Base-by-base conservation (phyloP, 306 rosid genomes). In the Cucumis melo region DNA sequence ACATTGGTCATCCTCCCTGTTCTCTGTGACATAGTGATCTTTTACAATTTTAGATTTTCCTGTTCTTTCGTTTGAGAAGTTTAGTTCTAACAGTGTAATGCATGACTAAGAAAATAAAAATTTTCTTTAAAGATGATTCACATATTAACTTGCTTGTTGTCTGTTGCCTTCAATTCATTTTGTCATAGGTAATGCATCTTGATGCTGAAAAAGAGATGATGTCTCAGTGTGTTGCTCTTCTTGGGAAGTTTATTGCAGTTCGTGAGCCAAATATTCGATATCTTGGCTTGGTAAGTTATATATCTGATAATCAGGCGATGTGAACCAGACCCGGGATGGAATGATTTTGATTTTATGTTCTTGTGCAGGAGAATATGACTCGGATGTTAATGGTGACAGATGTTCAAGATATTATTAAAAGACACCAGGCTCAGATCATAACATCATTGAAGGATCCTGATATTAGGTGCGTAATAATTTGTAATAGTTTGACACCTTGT, bases 191-290 rank as follows among this genome's bases (percentile, higher is more conserved):
- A 80, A 95, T 95, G 99, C 98, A 95, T 87, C 99, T 95, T 65
- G 99, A 95, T 92, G 99, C 99, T 87, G 99, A 92, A 76, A 92
- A 95, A 80, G 99, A 92, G 91, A 95, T 95, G 99, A 92, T 95
- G 99, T 92, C 99, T 81, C 99, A 95, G 74, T 95, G 99, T 71
- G 99, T 92, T 83, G 98, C 99, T 38, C 98, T 95, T 82, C 98
- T 95, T 78, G 99, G 99, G 80, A 95, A 95, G 79, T 92, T 95
- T 83, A 95, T 95, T 82, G 98, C 99, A 71, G 99, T 95, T 50
- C 99, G 98, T 55, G 99, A 95, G 83, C 99, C 99, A 72, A 95
- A 95, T 86, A 95, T 95, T 60, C 93, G 99, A 76, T 95, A 95
- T 82, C 98, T 95, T 78, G 99, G 99, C 66, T 85, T 95, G 93